phyloP scores from a whole-genome alignment of 2,329 filamentous ascomycete genomes.

The Clonostachys sp. region DNA sequence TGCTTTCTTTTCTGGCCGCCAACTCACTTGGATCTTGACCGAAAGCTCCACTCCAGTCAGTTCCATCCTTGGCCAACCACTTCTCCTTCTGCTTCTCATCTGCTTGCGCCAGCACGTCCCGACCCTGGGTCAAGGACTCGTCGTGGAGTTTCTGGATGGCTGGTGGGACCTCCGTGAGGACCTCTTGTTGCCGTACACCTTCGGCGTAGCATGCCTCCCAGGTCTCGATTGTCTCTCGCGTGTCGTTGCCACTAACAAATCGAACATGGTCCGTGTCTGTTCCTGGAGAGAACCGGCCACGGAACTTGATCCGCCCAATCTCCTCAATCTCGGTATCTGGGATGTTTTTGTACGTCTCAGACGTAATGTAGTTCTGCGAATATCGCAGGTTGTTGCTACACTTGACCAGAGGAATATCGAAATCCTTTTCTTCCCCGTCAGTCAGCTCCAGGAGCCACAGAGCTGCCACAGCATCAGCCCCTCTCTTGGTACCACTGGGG shows the following conservation, averaged over 20 bases:
- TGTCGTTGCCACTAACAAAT: constrained; percentile 83
- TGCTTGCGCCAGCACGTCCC: constrained; percentile 74
- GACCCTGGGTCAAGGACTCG: constrained; percentile 70
- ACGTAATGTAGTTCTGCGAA: constrained; percentile 88
- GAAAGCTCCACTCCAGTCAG: constrained; percentile 85
- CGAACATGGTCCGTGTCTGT: constrained; percentile 81
- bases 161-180: constrained; percentile 69
- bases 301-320: constrained; percentile 77
- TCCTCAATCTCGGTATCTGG: constrained; percentile 75
- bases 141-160: constrained; percentile 75
- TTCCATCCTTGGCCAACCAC: constrained; percentile 76
- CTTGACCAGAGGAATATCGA: constrained; percentile 88
- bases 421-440: constrained; percentile 71
- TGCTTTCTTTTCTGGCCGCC: constrained; percentile 23
- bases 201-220: constrained; percentile 92
- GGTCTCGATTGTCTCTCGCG: constrained; percentile 87
- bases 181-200: constrained; percentile 70
- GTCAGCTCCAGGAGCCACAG: constrained; percentile 83
- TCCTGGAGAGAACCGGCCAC: constrained; percentile 79
- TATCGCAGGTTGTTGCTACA: constrained; percentile 72
- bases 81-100: constrained; percentile 67
- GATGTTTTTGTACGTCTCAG: constrained; percentile 64
- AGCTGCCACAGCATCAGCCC: constrained; percentile 69
- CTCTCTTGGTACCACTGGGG: constrained; percentile 56
- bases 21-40: constrained; percentile 64